A percentile compares a stretch with the other conserved stretches of the same genome.
Conservation (phyloP, 805 yeast species). For the Isabelozyma gotoi region DNA sequence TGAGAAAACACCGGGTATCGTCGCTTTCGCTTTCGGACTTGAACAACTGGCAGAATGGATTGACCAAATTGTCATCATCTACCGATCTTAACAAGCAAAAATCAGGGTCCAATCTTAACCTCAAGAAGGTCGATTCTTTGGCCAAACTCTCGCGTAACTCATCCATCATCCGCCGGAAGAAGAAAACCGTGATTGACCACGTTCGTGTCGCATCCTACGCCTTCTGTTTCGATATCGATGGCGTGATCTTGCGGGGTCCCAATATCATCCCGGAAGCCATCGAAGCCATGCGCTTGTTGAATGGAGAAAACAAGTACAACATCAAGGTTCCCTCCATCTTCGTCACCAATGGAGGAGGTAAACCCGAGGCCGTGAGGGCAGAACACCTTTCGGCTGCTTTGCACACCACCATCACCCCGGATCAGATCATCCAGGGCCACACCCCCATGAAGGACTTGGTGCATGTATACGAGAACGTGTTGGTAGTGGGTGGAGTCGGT, state of each 20-base stretch:
- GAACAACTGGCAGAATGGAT: conserved; percentile 59
- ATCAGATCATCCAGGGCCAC: conserved; percentile 89
- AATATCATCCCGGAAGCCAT: conserved; percentile 79
- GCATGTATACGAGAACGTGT: conserved; percentile 63
- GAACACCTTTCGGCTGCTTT: conserved; percentile 65
- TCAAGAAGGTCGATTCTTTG: conserved; percentile 43
- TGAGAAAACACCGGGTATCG: conserved; percentile 62
- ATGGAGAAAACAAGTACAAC: conserved; percentile 75
- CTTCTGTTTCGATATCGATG: conserved; percentile 91
- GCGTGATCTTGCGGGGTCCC: conserved; percentile 84
- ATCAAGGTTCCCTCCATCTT: conserved; percentile 80
- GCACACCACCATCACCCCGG: conserved; percentile 59
- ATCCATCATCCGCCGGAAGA: conserved; percentile 45
- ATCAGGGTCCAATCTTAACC: conserved; percentile 29
- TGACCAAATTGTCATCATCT: conserved; percentile 38
- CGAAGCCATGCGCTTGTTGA: conserved; percentile 67
- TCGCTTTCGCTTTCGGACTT: conserved; percentile 66
- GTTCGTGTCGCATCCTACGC: conserved; percentile 78
- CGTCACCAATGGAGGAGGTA: conserved; percentile 93
- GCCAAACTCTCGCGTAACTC: conserved; percentile 48
- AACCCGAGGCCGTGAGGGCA: conserved; percentile 73
- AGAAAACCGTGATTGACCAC: conserved; percentile 61
- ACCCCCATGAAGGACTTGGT: conserved; percentile 89
- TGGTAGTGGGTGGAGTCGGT: conserved; percentile 88
- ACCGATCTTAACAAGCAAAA: conserved; percentile 32